Evolutionary conservation across 768 basidiomycete genomes (phyloP).

Genomic region (Auriscalpium microsporum): DNA sequence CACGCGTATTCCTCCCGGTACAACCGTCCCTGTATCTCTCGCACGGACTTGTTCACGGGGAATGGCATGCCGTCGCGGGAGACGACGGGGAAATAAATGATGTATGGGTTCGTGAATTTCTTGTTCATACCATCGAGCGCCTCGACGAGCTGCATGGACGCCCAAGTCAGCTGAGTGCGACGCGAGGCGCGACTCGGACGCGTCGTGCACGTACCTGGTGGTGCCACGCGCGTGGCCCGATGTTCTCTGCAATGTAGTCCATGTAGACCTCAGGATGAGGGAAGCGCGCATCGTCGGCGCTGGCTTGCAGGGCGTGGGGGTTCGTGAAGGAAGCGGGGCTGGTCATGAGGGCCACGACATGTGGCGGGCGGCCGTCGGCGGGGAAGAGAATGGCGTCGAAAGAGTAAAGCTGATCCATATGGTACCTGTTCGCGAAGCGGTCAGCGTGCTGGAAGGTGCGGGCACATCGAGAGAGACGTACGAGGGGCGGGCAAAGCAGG

Average conservation of each 20-base stretch:
- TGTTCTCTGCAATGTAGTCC: constrained; percentile 75
- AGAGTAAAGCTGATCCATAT: constrained; percentile 58
- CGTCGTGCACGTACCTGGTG: constrained; percentile 46
- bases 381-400: constrained; percentile 73
- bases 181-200: neutral
- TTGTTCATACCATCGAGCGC: constrained; percentile 74
- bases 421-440: constrained; percentile 7
- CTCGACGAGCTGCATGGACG: constrained; percentile 48
- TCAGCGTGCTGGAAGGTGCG: constrained; percentile 9
- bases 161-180: neutral
- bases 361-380: constrained; percentile 69
- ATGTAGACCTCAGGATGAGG: constrained; percentile 82
- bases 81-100: constrained; percentile 68
- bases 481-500: neutral
- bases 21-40: constrained; percentile 57
- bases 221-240: constrained; percentile 61
- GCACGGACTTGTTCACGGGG: constrained; percentile 68
- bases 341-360: constrained; percentile 66
- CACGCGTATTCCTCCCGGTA: constrained; percentile 62
- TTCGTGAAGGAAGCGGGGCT: constrained; percentile 34
- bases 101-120: constrained; percentile 71
- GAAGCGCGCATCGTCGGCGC: constrained; percentile 45
- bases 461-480: neutral
- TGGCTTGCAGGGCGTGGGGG: constrained; percentile 16
- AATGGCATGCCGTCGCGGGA: constrained; percentile 79